phyloP scores from a whole-genome alignment of 2,329 filamentous ascomycete species.

The Scolecobasidium constrictum region DNA sequence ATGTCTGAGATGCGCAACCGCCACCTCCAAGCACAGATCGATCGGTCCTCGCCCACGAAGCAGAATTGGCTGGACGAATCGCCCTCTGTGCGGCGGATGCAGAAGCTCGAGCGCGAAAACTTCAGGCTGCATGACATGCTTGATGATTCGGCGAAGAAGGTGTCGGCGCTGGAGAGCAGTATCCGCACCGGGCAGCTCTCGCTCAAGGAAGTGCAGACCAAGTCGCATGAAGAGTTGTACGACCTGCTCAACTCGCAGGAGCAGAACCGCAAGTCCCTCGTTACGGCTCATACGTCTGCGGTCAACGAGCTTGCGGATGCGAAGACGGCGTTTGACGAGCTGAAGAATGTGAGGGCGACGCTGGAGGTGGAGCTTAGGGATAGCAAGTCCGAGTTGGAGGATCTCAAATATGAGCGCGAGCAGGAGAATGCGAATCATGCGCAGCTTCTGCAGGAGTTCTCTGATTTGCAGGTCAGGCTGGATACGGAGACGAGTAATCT shows the following conservation, averaged over 20 bases:
- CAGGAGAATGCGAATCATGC: conserved; percentile 80
- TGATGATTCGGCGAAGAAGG: conserved; percentile 86
- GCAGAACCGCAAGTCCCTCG: conserved; percentile 68
- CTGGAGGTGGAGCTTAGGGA: conserved; percentile 84
- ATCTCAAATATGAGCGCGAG: conserved; percentile 66
- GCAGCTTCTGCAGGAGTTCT: conserved; percentile 83
- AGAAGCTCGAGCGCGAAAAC: conserved; percentile 88
- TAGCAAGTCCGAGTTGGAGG: conserved; percentile 69
- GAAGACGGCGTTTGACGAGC: conserved; percentile 75
- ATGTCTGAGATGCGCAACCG: conserved; percentile 91
- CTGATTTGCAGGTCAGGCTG: conserved; percentile 84
- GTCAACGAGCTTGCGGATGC: conserved; percentile 77
- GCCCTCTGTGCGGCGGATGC: conserved; percentile 67
- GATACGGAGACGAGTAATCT: conserved; percentile 82
- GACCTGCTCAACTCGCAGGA: conserved; percentile 90
- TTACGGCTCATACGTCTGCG: conserved; percentile 77
- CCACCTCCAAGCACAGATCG: conserved; percentile 79
- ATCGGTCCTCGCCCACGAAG: conserved; percentile 53
- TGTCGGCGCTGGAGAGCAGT: conserved; percentile 77
- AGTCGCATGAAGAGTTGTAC: conserved; percentile 87
- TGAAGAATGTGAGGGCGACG: conserved; percentile 69
- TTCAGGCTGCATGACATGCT: conserved; percentile 86
- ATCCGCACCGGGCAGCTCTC: conserved; percentile 81
- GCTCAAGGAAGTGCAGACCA: conserved; percentile 81
- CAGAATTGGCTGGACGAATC: conserved; percentile 61